Percentiles rank a stretch among this genome's conserved stretches.
Conservation (phyloP, 2,329 filamentous ascomycete genomes). For the Helotiales sp. region DNA sequence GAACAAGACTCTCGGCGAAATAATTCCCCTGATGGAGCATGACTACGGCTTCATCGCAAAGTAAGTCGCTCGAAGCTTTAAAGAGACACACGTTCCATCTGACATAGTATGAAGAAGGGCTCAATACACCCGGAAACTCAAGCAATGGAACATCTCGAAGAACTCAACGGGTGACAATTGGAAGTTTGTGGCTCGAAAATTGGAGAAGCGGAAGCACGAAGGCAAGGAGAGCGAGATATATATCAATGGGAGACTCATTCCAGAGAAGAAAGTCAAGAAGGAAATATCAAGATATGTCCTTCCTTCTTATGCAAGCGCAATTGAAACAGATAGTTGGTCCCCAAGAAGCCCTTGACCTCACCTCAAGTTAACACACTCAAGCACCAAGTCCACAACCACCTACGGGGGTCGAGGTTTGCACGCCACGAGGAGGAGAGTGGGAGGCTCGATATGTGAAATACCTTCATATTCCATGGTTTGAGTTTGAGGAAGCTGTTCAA, state of each 20-base stretch:
- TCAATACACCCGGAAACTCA: slow-evolving; percentile 20
- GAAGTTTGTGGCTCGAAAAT: slow-evolving; percentile 15
- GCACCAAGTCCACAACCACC: slow-evolving; percentile 14
- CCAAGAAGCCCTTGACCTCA: background rate
- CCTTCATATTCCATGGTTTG: slow-evolving; percentile 22
- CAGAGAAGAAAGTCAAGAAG: slow-evolving; percentile 8
- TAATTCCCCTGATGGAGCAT: slow-evolving; percentile 14
- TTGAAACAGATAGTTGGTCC: slow-evolving; percentile 9
- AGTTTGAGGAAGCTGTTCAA: slow-evolving; percentile 17
- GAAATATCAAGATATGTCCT: slow-evolving; percentile 5
- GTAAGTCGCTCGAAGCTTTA: slow-evolving; percentile 3
- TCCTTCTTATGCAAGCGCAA: slow-evolving; percentile 4
- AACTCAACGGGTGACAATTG: slow-evolving; percentile 17
- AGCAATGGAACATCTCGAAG: slow-evolving; percentile 17
- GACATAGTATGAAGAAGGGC: slow-evolving; percentile 9
- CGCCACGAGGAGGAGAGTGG: slow-evolving; percentile 9
- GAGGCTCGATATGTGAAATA: slow-evolving; percentile 14
- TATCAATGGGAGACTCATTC: slow-evolving; percentile 15
- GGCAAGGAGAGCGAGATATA: slow-evolving; percentile 18
- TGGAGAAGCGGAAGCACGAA: slow-evolving; percentile 15
- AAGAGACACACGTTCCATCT: background rate
- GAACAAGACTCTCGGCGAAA: slow-evolving; percentile 10
- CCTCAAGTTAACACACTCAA: slow-evolving; percentile 9
- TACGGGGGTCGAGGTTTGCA: slow-evolving; percentile 17
- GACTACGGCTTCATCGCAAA: slow-evolving; percentile 10